These are phyloP conservation scores for Umbelopsis sp. DNA, from an alignment of 192 early-diverging fungal species.

Conservation along the genomic window DNA sequence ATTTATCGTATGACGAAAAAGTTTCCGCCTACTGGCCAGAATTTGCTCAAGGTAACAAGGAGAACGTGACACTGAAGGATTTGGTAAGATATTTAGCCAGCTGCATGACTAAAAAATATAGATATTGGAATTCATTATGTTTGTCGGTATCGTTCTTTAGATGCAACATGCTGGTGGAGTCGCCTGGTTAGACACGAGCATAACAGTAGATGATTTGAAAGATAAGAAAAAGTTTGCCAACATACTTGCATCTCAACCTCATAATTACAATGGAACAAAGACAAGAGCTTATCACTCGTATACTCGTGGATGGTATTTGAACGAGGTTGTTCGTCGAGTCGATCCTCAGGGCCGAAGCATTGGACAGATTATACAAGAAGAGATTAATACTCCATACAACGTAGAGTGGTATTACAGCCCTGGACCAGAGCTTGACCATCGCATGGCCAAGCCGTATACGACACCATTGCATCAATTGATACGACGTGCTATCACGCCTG, in stretches of 20 bases:
- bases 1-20: constrained; percentile 49
- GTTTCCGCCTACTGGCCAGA: constrained; percentile 73
- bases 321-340: constrained; percentile 69
- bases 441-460: constrained; percentile 39
- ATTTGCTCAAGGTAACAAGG: constrained; percentile 70
- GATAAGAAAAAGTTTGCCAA: constrained; percentile 55
- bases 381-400: constrained; percentile 52
- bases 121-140: neutral
- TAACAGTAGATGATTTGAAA: constrained; percentile 44
- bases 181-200: constrained; percentile 53
- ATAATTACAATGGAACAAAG: constrained; percentile 60
- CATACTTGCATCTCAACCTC: constrained; percentile 57
- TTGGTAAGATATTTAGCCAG: constrained; percentile 41
- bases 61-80: constrained; percentile 63
- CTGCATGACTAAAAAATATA: no score
- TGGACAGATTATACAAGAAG: constrained; percentile 59
- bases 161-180: constrained; percentile 69
- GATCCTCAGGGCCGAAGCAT: constrained; percentile 60
- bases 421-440: constrained; percentile 36
- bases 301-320: constrained; percentile 72
- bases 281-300: constrained; percentile 62
- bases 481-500: neutral
- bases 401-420: constrained; percentile 59
- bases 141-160: neutral
- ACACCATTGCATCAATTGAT: neutral